These are phyloP conservation scores for Francoa sonchifolia DNA, from an alignment of 441 rosid species.

Conservation along the genomic window DNA sequence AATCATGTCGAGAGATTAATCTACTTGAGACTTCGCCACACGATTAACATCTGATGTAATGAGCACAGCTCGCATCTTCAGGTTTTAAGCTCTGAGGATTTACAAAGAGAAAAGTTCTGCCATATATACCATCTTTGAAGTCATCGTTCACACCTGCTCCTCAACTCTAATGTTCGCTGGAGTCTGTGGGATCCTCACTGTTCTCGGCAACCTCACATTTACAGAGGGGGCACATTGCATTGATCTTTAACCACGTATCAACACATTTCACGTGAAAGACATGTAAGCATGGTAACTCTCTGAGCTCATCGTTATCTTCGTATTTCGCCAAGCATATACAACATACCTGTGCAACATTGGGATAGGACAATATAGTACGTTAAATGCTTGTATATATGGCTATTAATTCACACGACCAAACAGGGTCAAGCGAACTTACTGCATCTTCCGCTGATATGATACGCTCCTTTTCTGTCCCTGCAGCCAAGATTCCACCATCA, in stretches of 20 bases:
- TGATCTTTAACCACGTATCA: constrained; percentile 92
- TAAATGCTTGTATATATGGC: neutral
- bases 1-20: too few relatives aligned
- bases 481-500: constrained; percentile 85
- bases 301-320: constrained; percentile 74
- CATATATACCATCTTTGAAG: neutral
- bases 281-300: constrained; percentile 79
- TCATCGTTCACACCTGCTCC: neutral
- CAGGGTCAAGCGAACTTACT: constrained; percentile 26
- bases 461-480: constrained; percentile 88
- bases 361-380: neutral
- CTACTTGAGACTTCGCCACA: too few relatives aligned
- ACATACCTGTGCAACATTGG: constrained; percentile 49
- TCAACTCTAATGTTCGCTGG: constrained; percentile 4
- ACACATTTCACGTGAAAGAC: constrained; percentile 93
- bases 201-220: constrained; percentile 76
- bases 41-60: neutral
- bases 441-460: constrained; percentile 85
- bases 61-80: neutral
- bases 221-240: constrained; percentile 91
- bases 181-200: constrained; percentile 16
- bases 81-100: neutral
- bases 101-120: too few relatives aligned
- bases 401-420: neutral
- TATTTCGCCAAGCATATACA: constrained; percentile 95